Percentiles rank a stretch among this genome's conserved stretches.
Evolutionary conservation across 176 grass and related monocot species (phyloP).

Genomic region (Microstegium vimineum): DNA sequence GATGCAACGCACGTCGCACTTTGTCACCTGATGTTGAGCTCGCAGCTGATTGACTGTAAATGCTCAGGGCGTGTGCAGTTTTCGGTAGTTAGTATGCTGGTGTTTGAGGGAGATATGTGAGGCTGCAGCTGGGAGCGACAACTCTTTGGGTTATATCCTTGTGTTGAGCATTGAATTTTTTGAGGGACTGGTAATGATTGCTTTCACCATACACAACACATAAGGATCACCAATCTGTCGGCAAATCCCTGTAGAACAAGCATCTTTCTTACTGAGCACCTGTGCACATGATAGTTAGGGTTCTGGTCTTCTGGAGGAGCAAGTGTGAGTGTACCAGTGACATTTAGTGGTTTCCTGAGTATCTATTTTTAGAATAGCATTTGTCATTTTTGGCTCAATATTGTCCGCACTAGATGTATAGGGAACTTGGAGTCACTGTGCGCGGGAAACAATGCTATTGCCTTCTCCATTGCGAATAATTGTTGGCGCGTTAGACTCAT

Average conservation of each 20-base stretch:
- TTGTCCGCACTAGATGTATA: background rate
- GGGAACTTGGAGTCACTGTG: background rate
- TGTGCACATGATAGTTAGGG: background rate
- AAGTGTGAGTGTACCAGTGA: background rate
- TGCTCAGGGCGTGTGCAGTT: background rate
- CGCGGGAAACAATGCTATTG: background rate
- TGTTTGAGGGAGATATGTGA: background rate
- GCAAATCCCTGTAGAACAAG: background rate
- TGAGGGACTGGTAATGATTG: background rate
- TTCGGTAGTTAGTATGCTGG: slow-evolving; percentile 8
- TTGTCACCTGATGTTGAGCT: slow-evolving; percentile 1
- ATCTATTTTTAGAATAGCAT: slow-evolving; percentile 31
- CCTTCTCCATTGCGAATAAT: background rate
- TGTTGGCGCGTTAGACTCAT: slow-evolving; percentile 10
- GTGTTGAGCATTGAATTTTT: slow-evolving; percentile 17
- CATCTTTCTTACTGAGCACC: slow-evolving; percentile 16
- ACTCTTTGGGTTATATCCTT: background rate
- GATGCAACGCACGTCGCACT: background rate
- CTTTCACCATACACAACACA: background rate
- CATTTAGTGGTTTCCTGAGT: background rate
- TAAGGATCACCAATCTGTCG: background rate
- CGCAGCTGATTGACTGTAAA: background rate
- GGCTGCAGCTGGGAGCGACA: background rate
- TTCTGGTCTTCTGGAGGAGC: background rate
- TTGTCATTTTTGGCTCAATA: background rate